Percentiles rank a stretch among this genome's conserved stretches.
phyloP scores from a whole-genome alignment of 2,329 filamentous ascomycete genomes.

The Chrysosphaeria jannelii region DNA sequence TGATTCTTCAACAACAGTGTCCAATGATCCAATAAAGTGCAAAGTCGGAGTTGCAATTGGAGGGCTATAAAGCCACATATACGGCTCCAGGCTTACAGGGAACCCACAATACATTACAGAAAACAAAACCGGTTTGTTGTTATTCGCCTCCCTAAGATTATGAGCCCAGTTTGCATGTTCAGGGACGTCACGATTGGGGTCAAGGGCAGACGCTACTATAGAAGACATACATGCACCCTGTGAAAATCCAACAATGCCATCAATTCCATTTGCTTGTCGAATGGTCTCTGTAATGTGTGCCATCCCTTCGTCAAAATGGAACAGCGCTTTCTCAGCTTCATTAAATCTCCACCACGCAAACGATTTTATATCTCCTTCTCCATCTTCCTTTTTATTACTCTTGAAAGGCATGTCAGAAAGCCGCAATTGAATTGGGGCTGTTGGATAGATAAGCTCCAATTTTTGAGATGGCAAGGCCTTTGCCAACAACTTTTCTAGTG shows the following conservation, averaged over 20 bases:
- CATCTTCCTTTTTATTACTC: slow-evolving; percentile 6
- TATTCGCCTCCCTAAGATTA: slow-evolving; percentile 18
- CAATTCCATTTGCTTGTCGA: slow-evolving; percentile 31
- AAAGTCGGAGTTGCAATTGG: slow-evolving; percentile 46
- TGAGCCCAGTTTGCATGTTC: slow-evolving; percentile 12
- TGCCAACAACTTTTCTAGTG: slow-evolving; percentile 47
- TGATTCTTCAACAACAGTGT: slow-evolving; percentile 63
- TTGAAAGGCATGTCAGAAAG: slow-evolving; percentile 32
- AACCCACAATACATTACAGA: slow-evolving; percentile 56
- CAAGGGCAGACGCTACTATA: slow-evolving; percentile 42
- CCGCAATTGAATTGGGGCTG: slow-evolving; percentile 30
- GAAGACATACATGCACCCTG: slow-evolving; percentile 48
- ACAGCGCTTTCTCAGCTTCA: slow-evolving; percentile 32
- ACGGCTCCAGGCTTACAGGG: slow-evolving; percentile 25
- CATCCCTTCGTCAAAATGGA: slow-evolving; percentile 39
- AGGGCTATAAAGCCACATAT: slow-evolving; percentile 44
- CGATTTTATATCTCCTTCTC: slow-evolving; percentile 20
- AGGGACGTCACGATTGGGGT: slow-evolving; percentile 11
- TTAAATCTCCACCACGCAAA: slow-evolving; percentile 65
- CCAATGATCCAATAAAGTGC: slow-evolving; percentile 58
- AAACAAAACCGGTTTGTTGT: slow-evolving; percentile 25
- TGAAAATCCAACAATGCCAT: slow-evolving; percentile 56
- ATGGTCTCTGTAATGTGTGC: slow-evolving; percentile 28
- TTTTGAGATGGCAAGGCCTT: slow-evolving; percentile 20
- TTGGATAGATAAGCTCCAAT: slow-evolving; percentile 33